A percentile compares a stretch with the other conserved stretches of the same genome.
Evolutionary conservation across 2,329 filamentous ascomycete genomes (phyloP).

Genomic region (Cercospora nicotianae): DNA sequence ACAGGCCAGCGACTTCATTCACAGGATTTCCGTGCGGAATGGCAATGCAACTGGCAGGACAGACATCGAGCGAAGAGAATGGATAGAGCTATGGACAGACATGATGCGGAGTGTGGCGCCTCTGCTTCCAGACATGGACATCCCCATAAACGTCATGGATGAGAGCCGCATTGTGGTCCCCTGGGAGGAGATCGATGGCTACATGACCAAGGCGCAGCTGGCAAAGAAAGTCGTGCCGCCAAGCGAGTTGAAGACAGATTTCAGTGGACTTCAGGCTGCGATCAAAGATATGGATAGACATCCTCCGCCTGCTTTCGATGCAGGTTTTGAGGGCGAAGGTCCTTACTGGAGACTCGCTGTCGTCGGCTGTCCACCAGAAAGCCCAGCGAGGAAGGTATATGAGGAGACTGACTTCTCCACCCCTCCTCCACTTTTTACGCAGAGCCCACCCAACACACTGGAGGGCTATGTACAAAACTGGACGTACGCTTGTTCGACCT

Average conservation of each 20-base stretch:
- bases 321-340: conserved; percentile 36
- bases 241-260: conserved; percentile 36
- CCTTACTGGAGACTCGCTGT: conserved; percentile 48
- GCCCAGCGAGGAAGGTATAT: conserved; percentile 40
- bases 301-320: conserved; percentile 33
- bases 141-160: conserved; percentile 53
- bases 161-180: conserved; percentile 50
- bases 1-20: conserved; percentile 42
- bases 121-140: conserved; percentile 48
- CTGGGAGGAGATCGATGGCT: conserved; percentile 47
- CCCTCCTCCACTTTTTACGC: conserved; percentile 39
- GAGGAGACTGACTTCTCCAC: conserved; percentile 42
- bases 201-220: conserved; percentile 39
- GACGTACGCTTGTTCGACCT: conserved; percentile 48
- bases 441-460: conserved; percentile 38
- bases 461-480: conserved; percentile 52
- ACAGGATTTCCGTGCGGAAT: conserved; percentile 45
- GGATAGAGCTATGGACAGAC: conserved; percentile 46
- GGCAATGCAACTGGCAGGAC: conserved; percentile 40
- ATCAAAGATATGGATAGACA: conserved; percentile 33
- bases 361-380: conserved; percentile 44
- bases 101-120: conserved; percentile 42
- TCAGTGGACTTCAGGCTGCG: conserved; percentile 31
- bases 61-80: conserved; percentile 34
- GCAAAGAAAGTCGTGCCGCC: conserved; percentile 35